Percentiles rank a stretch among this genome's conserved stretches.
Evolutionary conservation across 768 basidiomycete genomes (phyloP).

Genomic region (Sarcomyxa edulis): DNA sequence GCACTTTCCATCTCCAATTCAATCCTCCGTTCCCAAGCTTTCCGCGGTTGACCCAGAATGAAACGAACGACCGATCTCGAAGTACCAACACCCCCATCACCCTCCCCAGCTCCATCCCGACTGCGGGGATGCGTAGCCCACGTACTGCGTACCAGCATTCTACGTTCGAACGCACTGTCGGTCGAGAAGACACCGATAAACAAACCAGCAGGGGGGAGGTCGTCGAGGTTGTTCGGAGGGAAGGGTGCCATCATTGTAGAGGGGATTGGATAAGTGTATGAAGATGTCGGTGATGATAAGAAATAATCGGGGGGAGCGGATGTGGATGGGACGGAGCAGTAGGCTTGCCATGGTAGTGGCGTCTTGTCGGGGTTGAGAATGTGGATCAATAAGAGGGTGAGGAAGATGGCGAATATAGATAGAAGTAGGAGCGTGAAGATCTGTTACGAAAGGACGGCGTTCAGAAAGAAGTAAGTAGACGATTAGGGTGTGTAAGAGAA

Average conservation of each 20-base stretch:
- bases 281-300: constrained; percentile 30
- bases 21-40: constrained; percentile 74
- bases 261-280: constrained; percentile 32
- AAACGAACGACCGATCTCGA: constrained; percentile 86
- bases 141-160: constrained; percentile 82
- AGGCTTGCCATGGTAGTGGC: constrained; percentile 89
- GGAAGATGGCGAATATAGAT: constrained; percentile 72
- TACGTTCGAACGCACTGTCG: constrained; percentile 78
- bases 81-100: constrained; percentile 68
- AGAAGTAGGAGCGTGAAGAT: constrained; percentile 71
- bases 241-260: constrained; percentile 41
- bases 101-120: constrained; percentile 63
- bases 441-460: no score
- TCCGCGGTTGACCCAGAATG: constrained; percentile 79
- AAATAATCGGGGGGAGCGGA: constrained; percentile 37
- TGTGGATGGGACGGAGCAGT: constrained; percentile 70
- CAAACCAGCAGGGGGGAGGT: constrained; percentile 76
- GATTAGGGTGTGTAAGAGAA: constrained; percentile 1
- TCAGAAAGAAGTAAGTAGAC: constrained; percentile 8
- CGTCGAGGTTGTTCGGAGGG: constrained; percentile 69
- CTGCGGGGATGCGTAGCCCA: constrained; percentile 85
- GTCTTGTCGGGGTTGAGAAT: constrained; percentile 95
- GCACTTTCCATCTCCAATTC: constrained; percentile 87
- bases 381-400: constrained; percentile 87
- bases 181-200: constrained; percentile 89